Evolutionary conservation across 768 basidiomycete genomes (phyloP).

Genomic region (Panellus pusillus): DNA sequence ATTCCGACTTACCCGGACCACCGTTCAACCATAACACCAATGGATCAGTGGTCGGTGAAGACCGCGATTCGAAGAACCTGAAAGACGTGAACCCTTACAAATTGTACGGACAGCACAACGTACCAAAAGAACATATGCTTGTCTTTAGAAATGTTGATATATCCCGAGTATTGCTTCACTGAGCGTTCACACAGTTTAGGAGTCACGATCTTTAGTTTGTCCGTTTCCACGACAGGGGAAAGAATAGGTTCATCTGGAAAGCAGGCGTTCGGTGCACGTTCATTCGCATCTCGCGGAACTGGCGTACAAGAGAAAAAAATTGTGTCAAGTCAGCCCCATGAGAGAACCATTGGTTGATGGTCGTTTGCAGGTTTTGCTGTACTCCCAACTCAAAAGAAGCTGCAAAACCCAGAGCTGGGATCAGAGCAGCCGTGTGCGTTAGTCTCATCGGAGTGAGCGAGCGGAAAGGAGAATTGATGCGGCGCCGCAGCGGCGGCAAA

Average conservation of each 20-base stretch:
- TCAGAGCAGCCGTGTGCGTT: not conserved
- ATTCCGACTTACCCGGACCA: slow-evolving; percentile 32
- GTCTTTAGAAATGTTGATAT: slow-evolving; percentile 54
- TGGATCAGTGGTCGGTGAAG: slow-evolving; percentile 57
- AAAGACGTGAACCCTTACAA: not conserved
- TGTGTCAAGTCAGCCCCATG: not conserved
- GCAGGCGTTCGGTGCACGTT: not conserved
- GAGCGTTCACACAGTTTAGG: slow-evolving; percentile 12
- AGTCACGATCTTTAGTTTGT: slow-evolving; percentile 4
- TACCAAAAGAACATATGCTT: slow-evolving; percentile 66
- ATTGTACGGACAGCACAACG: slow-evolving; percentile 5
- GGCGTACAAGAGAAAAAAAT: not conserved
- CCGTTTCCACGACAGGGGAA: slow-evolving; percentile 1
- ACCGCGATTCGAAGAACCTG: slow-evolving; percentile 68
- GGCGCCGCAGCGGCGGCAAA: too few species aligned
- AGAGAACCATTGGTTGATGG: slow-evolving; percentile 2
- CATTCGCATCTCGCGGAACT: not conserved
- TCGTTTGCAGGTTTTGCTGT: not conserved
- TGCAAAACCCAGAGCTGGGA: not conserved
- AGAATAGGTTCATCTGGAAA: not conserved
- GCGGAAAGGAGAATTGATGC: too few species aligned
- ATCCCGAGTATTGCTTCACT: slow-evolving; percentile 46
- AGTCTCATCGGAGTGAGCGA: too few species aligned
- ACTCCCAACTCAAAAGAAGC: not conserved
- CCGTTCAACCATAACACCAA: slow-evolving; percentile 69